phyloP scores from a whole-genome alignment of 805 yeast genomes.

The Ascoidea asiatica region DNA sequence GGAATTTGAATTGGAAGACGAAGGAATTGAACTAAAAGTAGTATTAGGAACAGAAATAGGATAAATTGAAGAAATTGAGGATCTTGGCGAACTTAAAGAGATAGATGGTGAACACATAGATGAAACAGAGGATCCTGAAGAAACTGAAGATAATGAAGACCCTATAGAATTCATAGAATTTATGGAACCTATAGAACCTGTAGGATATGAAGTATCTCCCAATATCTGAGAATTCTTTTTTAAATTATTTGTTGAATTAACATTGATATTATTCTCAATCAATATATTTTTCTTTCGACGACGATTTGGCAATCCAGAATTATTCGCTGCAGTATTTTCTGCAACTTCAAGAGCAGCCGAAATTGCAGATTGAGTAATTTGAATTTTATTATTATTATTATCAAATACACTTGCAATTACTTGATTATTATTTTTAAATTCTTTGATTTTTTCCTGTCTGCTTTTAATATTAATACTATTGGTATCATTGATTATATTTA shows the following conservation, averaged over 20 bases:
- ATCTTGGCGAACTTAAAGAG: no score
- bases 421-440: background rate
- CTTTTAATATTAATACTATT: background rate
- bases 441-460: background rate
- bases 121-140: no score
- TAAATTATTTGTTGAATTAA: no score
- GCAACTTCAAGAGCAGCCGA: background rate
- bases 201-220: no score
- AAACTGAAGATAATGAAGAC: no score
- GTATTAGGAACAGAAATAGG: background rate
- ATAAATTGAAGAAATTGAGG: no score
- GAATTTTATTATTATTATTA: background rate
- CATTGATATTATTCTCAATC: background rate
- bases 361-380: background rate
- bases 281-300: background rate
- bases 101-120: no score
- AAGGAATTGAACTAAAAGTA: no score
- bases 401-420: background rate
- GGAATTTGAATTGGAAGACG: no score
- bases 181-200: no score
- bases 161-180: no score
- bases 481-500: background rate
- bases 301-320: background rate
- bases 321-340: background rate
- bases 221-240: no score